Conservation (phyloP, 148 eudicot species). For the Rhododendron henanense region DNA sequence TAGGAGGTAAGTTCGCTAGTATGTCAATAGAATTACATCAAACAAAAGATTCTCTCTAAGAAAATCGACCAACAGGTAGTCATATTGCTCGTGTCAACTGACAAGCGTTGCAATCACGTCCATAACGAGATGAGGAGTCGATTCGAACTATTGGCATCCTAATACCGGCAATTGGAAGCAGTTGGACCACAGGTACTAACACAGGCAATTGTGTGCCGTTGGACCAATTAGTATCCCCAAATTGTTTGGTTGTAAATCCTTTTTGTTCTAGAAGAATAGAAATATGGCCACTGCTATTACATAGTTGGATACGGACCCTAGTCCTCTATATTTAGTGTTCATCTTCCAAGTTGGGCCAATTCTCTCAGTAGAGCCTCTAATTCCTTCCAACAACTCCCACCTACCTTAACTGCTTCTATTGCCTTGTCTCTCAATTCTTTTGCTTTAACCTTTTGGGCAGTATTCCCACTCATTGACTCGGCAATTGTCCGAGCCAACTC, state of each 20-base stretch:
- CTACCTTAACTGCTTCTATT: slow-evolving; percentile 28
- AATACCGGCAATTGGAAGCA: not conserved
- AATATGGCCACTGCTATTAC: not conserved
- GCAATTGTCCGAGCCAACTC: slow-evolving; percentile 32
- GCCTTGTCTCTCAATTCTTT: slow-evolving; percentile 40
- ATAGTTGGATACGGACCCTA: not conserved
- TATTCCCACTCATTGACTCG: slow-evolving; percentile 29
- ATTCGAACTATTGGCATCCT: not conserved
- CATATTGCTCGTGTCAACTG: not conserved
- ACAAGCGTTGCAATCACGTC: not conserved
- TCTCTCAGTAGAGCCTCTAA: slow-evolving; percentile 38
- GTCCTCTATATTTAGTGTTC: not conserved
- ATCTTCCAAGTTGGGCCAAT: slow-evolving; percentile 18
- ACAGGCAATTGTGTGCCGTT: not conserved
- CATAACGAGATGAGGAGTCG: not conserved
- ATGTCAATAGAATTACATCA: not conserved
- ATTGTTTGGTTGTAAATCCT: too few relatives aligned
- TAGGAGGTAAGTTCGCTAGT: not conserved
- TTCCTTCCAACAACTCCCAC: slow-evolving; percentile 38
- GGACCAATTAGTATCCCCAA: not conserved
- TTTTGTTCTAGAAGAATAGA: too few relatives aligned
- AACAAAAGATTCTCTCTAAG: not conserved
- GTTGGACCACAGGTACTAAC: not conserved
- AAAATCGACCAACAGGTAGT: not conserved
- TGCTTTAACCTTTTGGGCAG: slow-evolving; percentile 29